A percentile compares a stretch with the other conserved stretches of the same genome.
Evolutionary conservation across 768 basidiomycete species (phyloP).

Genomic region (Naematelia aurantialba): DNA sequence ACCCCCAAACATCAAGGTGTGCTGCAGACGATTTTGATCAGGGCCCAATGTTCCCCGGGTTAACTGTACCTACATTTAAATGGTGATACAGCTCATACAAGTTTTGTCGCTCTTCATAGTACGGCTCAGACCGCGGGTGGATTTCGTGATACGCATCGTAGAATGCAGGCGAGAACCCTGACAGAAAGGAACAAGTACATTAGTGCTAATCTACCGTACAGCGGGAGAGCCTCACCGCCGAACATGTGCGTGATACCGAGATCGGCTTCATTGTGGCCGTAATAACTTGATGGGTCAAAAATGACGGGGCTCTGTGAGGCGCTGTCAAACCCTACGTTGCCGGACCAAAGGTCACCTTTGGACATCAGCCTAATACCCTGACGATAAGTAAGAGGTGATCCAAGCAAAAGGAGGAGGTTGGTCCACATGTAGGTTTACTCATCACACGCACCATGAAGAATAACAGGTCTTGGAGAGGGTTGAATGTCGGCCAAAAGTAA

Average conservation of each 20-base stretch:
- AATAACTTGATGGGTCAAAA: slow-evolving; percentile 45
- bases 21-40: slow-evolving; percentile 17
- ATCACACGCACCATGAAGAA: slow-evolving; percentile 40
- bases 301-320: slow-evolving; percentile 30
- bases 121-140: slow-evolving; percentile 34
- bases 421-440: too few species aligned
- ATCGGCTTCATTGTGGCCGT: slow-evolving; percentile 43
- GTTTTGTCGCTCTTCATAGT: slow-evolving; percentile 34
- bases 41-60: neutral
- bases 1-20: slow-evolving; percentile 46
- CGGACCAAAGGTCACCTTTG: slow-evolving; percentile 48
- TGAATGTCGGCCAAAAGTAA: slow-evolving; percentile 26
- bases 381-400: too few species aligned
- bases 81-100: slow-evolving; percentile 48
- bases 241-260: slow-evolving; percentile 50
- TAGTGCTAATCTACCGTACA: neutral
- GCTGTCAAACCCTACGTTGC: slow-evolving; percentile 42
- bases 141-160: slow-evolving; percentile 45
- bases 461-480: slow-evolving; percentile 38
- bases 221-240: slow-evolving; percentile 33
- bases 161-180: slow-evolving; percentile 46
- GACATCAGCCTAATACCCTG: neutral
- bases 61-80: slow-evolving; percentile 35
- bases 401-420: too few species aligned
- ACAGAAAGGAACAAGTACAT: neutral